Conservation (phyloP, 2,329 filamentous ascomycete genomes). For the Gaeumannomyces sp. region DNA sequence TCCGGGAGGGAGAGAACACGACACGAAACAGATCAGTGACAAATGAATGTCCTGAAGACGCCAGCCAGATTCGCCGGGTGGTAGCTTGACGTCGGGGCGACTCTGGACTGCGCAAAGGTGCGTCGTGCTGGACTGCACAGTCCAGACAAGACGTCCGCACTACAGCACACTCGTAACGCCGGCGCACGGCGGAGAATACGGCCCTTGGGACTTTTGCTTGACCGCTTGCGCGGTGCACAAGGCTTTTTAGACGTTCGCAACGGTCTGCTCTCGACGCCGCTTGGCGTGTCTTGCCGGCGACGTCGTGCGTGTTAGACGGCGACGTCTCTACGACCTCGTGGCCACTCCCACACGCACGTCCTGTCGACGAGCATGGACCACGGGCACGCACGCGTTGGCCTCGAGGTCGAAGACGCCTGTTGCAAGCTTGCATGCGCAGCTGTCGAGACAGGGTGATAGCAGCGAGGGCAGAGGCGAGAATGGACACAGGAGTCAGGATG, state of each 20-base stretch:
- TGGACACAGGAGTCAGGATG: conserved; percentile 4
- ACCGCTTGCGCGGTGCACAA: conserved; percentile 4
- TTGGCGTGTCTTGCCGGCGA: conserved; percentile 9
- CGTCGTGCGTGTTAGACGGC: conserved; percentile 12
- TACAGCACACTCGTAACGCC: background rate
- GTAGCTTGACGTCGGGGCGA: background rate
- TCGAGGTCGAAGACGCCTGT: background rate
- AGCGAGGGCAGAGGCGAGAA: background rate
- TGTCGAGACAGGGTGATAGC: conserved; percentile 5
- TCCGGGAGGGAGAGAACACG: background rate
- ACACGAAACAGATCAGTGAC: background rate
- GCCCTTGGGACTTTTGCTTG: background rate
- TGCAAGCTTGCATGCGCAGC: background rate
- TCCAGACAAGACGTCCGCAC: background rate
- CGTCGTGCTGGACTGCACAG: background rate
- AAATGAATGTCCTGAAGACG: background rate
- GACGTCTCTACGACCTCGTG: conserved; percentile 11
- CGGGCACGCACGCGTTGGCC: background rate
- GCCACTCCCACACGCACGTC: conserved; percentile 10
- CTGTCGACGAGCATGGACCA: conserved; percentile 8
- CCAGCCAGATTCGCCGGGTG: background rate
- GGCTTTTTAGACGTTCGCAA: conserved; percentile 6
- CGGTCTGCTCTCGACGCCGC: conserved; percentile 10
- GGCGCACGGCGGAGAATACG: background rate
- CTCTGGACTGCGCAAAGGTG: conserved; percentile 1